Base-by-base conservation (phyloP, 1,284 basidiomycete species). In the Cerrena zonata region DNA sequence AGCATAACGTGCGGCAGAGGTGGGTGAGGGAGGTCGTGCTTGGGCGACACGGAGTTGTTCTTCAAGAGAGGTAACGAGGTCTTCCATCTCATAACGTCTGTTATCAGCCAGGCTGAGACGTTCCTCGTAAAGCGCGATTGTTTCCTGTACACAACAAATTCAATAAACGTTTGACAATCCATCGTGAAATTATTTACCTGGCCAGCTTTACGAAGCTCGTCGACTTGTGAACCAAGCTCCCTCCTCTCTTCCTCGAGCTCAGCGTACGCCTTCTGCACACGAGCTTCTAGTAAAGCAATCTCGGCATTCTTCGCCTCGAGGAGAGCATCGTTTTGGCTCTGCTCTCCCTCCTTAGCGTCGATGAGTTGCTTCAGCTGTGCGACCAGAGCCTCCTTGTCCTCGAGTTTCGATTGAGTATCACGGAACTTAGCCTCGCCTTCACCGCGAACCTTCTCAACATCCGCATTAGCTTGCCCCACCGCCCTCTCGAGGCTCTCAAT, bases 81-180 rank as follows among this genome's bases (percentile, higher is more conserved):
- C 80, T 63, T 94, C 89, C 53, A 89, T 74, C 56, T 92, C 89
- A 61, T 91, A 91, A 46, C 86, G 80, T 57, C 80, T 78, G 21
- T 74, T 72, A 59, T 93, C 88, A 13, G 82, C 78, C 2, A 74
- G 75, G 52, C 79, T 85, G 21, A 94, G 73, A 30, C 86, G 82
- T 60, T 93, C 91, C 70, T 98, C 94, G 62, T 96, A 96, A 30
- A 95, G 73, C 30, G 89, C 89, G 57, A 94, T 93, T 1, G 90
- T 93, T 79, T 93, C 89, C 88, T 92, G 59, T 51, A 41, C 50
- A 43, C 26, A 58, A 41, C 23, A 39, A 2, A 25, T 18, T n/a
- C 13, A 44, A 47, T 26, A 45, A 40, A 47, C 50, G 45, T 54
- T 54, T 15, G 55, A 53, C 26, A 47, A 55, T 44, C n/a, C n/a